Base-by-base conservation (phyloP, 208 protist genomes). In the Lotmaria passim region DNA sequence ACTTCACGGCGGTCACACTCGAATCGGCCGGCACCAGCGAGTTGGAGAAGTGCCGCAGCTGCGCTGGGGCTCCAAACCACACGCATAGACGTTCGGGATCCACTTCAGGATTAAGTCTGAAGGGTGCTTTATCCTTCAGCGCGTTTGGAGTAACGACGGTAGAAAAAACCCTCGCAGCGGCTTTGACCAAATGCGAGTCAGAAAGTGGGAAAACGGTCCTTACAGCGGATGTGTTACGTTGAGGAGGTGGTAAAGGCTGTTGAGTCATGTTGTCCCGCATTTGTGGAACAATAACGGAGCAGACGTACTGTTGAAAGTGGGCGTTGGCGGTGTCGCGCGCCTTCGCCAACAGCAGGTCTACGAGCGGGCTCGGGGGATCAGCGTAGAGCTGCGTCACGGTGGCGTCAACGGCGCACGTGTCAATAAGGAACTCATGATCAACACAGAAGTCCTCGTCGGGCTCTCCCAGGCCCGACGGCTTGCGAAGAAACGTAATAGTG, bases 321-420 rank as follows among this genome's bases (percentile, higher is more conserved):
- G 19, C 10, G 19, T 71, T 66, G 1, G 66, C 10, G 24, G 12
- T 21, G 12, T 14, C 0, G 4, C 53, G 60, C 41, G 47, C 11
- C 3, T 43, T 0, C 52, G 3, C 0, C 30, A 77, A 48, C 14
- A 71, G 0, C 24, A 60, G 1, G 19, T 77, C 46, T 10, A 77
- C 63, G 1, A 77, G 56, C 14, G 3, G 10, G 39, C 48, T 71
- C 3, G 71, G 46, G 7, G 71, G 71, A 12, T 70, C 48, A 24
- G 47, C 44, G 26, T 50, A 50, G 23, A 77, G 46, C 0, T 11
- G 12, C 11, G 43, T 39, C 0, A 71, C 31, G 0, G 71, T 31
- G 3, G 61, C 43, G 17, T 79, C 63, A 34, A 81, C 31, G 7
- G 23, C 10, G 55, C 83, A 89, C 8, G 17, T 15, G 21, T 64